These are phyloP conservation scores for Arthrobotrys musiformis DNA, from an alignment of 2,329 filamentous ascomycete species.

Conservation along the genomic window DNA sequence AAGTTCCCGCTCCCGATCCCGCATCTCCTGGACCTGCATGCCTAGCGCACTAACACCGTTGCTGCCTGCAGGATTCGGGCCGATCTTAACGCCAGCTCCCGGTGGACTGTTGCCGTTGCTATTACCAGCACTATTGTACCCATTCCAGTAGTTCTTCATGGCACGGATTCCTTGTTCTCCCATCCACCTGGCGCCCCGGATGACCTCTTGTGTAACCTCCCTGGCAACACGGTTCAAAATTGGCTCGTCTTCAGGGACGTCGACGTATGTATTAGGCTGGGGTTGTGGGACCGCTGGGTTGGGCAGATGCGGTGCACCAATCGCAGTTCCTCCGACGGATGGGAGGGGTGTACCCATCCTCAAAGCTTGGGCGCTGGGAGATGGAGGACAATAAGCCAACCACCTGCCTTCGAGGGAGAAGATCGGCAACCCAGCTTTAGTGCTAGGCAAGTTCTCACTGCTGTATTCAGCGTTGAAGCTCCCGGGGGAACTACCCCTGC, in stretches of 20 bases:
- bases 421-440: conserved; percentile 71
- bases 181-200: conserved; percentile 79
- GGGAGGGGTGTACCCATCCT: conserved; percentile 71
- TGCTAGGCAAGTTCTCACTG: conserved; percentile 61
- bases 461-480: conserved; percentile 42
- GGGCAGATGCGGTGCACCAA: conserved; percentile 69
- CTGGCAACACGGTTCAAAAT: conserved; percentile 80
- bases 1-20: conserved; percentile 53
- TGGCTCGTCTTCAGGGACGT: conserved; percentile 77
- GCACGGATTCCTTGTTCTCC: conserved; percentile 80
- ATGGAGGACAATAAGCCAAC: conserved; percentile 79
- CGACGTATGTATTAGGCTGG: conserved; percentile 73
- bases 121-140: conserved; percentile 63
- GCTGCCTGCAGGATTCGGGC: conserved; percentile 46
- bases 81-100: conserved; percentile 49
- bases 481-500: conserved; percentile 65
- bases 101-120: conserved; percentile 48
- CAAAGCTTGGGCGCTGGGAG: conserved; percentile 62
- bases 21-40: conserved; percentile 56
- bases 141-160: conserved; percentile 84
- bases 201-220: conserved; percentile 80
- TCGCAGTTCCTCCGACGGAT: conserved; percentile 74
- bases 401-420: conserved; percentile 77
- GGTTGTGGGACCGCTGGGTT: conserved; percentile 75
- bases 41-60: conserved; percentile 52